Evolutionary conservation across 2,329 filamentous ascomycete genomes (phyloP).

Genomic region (Alternaria conjuncta): DNA sequence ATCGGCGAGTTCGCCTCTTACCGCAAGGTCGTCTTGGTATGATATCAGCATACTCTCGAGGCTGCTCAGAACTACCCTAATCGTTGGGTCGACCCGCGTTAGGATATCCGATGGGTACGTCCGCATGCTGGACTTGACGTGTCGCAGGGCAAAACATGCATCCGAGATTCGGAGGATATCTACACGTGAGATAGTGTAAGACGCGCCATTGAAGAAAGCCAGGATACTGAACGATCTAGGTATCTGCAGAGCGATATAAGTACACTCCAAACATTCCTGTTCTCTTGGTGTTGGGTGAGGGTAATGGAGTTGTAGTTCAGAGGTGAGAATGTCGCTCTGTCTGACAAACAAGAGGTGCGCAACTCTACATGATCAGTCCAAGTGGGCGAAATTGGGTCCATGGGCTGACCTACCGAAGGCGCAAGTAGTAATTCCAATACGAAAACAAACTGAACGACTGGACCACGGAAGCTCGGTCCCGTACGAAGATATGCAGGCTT

Average conservation of each 20-base stretch:
- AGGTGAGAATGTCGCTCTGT: neutral
- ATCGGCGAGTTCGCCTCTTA: neutral
- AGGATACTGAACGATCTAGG: neutral
- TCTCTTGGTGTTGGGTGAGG: neutral
- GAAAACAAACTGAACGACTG: neutral
- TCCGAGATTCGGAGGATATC: neutral
- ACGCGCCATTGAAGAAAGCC: neutral
- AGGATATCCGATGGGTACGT: neutral
- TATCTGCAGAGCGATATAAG: neutral
- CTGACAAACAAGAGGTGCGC: neutral
- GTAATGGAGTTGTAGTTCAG: neutral
- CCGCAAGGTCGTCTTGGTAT: neutral
- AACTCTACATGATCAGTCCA: neutral
- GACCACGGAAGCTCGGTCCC: neutral
- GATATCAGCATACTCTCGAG: neutral
- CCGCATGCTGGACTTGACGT: neutral
- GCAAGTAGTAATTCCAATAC: neutral
- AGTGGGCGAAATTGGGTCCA: neutral
- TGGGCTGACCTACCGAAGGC: neutral
- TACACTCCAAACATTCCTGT: neutral
- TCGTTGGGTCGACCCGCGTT: neutral
- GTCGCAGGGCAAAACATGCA: neutral
- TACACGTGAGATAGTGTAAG: neutral
- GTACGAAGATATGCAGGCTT: neutral
- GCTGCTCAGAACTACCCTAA: neutral